Evolutionary conservation across 1,284 basidiomycete species (phyloP).

Genomic region (Irpex sp.): DNA sequence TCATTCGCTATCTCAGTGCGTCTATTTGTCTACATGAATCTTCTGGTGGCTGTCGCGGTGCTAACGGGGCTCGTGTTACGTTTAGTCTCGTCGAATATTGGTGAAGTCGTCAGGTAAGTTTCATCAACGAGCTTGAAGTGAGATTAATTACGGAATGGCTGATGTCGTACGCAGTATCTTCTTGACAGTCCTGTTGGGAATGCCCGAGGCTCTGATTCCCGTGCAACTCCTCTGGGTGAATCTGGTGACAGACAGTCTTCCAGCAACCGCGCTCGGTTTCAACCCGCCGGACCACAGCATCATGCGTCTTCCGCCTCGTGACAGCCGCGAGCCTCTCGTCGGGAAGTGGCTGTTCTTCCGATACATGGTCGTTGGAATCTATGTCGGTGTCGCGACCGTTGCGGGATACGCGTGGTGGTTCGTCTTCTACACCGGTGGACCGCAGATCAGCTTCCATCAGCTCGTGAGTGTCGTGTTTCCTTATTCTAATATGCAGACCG

Average conservation of each 20-base stretch:
- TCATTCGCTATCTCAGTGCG: constrained; percentile 88
- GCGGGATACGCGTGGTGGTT: constrained; percentile 99
- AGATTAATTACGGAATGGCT: not conserved
- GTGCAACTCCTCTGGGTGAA: constrained; percentile 99
- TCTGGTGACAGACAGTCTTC: constrained; percentile 92
- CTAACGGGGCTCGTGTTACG: constrained; percentile 31
- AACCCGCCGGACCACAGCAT: constrained; percentile 96
- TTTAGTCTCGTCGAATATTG: constrained; percentile 96
- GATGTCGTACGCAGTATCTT: constrained; percentile 67
- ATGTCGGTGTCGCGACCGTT: constrained; percentile 94
- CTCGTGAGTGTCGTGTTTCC: constrained; percentile 55
- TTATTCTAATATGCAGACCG: no score
- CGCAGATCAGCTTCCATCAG: constrained; percentile 91
- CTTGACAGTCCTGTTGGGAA: constrained; percentile 92
- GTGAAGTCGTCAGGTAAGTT: constrained; percentile 85
- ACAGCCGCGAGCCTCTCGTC: constrained; percentile 86
- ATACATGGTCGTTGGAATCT: constrained; percentile 90
- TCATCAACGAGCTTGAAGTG: not conserved
- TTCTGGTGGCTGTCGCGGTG: constrained; percentile 12
- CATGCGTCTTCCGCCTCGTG: constrained; percentile 90
- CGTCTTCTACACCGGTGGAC: constrained; percentile 84
- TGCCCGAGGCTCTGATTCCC: constrained; percentile 98
- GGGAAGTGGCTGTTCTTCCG: constrained; percentile 94
- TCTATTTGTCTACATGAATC: constrained; percentile 14
- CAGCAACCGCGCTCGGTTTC: constrained; percentile 97